Evolutionary conservation across 2,329 filamentous ascomycete genomes (phyloP).

Genomic region (Aspergillus floridensis): DNA sequence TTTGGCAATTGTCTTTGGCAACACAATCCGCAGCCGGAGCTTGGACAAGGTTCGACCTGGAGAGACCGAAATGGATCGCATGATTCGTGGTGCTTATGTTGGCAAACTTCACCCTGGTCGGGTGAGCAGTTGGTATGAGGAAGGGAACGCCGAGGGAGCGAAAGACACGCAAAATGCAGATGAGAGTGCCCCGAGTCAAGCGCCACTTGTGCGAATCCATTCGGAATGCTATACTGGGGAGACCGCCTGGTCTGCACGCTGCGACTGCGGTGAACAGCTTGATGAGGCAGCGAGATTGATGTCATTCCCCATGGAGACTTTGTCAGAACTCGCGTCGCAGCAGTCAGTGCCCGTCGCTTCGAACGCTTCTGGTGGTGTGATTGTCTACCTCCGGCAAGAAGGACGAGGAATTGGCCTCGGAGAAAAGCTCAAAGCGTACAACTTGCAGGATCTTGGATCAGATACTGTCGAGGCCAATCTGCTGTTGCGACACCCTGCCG

Average conservation of each 20-base stretch:
- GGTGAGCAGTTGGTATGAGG: slow-evolving; percentile 67
- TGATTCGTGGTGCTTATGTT: slow-evolving; percentile 91
- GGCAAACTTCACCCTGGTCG: slow-evolving; percentile 84
- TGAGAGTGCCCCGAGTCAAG: slow-evolving; percentile 22
- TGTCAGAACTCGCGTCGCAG: slow-evolving; percentile 28
- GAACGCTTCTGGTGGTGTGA: slow-evolving; percentile 73
- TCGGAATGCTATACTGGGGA: slow-evolving; percentile 98
- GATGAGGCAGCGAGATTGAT: slow-evolving; percentile 95
- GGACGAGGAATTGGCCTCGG: slow-evolving; percentile 91
- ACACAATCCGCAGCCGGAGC: slow-evolving; percentile 70
- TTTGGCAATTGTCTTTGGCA: slow-evolving; percentile 92
- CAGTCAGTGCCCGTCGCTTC: slow-evolving; percentile 37
- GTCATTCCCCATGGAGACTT: slow-evolving; percentile 59
- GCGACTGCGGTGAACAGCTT: slow-evolving; percentile 95
- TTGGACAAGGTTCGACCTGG: slow-evolving; percentile 47
- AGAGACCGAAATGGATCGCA: slow-evolving; percentile 60
- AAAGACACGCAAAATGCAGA: not conserved
- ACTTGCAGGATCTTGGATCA: slow-evolving; percentile 92
- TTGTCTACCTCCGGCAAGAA: slow-evolving; percentile 94
- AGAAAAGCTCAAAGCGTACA: slow-evolving; percentile 97
- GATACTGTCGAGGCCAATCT: slow-evolving; percentile 97
- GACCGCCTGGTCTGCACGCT: slow-evolving; percentile 96
- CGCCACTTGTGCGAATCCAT: slow-evolving; percentile 89
- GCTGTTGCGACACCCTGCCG: slow-evolving; percentile 83
- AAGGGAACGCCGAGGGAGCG: slow-evolving; percentile 19